These are phyloP conservation scores for Marasmius sp. DNA, from an alignment of 1,284 basidiomycete species.

Conservation along the genomic window DNA sequence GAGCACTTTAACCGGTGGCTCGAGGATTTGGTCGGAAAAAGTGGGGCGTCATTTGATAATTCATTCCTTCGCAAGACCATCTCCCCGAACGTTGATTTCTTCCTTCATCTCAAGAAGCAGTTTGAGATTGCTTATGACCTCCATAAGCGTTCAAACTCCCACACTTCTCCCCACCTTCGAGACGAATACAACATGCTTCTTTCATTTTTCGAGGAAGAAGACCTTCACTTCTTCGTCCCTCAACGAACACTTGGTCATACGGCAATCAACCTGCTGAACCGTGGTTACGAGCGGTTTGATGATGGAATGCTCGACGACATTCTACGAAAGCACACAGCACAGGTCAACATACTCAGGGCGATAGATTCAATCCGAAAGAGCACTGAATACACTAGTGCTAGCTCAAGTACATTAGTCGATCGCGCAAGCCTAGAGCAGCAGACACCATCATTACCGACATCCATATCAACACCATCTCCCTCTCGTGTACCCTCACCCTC, in stretches of 20 bases:
- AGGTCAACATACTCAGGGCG: background rate
- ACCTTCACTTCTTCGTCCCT: slow-evolving; percentile 2
- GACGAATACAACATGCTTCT: slow-evolving; percentile 9
- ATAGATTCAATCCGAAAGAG: background rate
- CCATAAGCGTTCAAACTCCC: slow-evolving; percentile 1
- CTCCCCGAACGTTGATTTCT: slow-evolving; percentile 11
- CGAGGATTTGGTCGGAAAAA: slow-evolving; percentile 4
- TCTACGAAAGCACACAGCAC: background rate
- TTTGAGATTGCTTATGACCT: slow-evolving; percentile 9
- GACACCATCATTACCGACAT: no score
- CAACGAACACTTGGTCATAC: slow-evolving; percentile 4
- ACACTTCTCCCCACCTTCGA: slow-evolving; percentile 9
- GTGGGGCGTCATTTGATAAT: slow-evolving; percentile 8
- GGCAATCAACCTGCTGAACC: background rate
- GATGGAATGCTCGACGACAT: background rate
- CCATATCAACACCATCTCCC: no score
- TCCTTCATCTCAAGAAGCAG: slow-evolving; percentile 10
- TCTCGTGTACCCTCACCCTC: no score
- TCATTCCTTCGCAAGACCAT: slow-evolving; percentile 3
- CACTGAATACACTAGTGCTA: no score
- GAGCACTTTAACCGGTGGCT: slow-evolving; percentile 22
- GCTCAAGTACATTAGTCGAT: no score
- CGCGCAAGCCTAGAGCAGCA: no score
- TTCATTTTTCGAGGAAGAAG: slow-evolving; percentile 4
- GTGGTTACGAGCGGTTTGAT: background rate